Evolutionary conservation across 139 green algal genomes (phyloP).

Genomic region (Picochlorum sp.): DNA sequence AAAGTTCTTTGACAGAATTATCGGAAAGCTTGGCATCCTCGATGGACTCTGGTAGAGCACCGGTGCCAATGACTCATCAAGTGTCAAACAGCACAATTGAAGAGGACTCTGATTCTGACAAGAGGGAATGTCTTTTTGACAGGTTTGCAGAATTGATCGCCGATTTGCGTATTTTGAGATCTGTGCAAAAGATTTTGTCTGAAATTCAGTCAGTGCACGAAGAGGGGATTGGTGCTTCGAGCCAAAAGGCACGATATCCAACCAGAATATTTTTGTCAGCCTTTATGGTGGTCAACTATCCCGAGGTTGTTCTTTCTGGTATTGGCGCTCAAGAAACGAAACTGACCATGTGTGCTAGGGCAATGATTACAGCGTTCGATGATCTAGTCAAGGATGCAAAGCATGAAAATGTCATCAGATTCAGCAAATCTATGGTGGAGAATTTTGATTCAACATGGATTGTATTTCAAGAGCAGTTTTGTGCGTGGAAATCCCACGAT

Average conservation of each 20-base stretch:
- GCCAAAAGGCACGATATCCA: conserved; percentile 56
- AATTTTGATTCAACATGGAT: conserved; percentile 76
- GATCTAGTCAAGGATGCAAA: conserved; percentile 35
- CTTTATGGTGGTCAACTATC: conserved; percentile 79
- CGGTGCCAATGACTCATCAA: background rate
- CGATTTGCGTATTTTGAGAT: conserved; percentile 36
- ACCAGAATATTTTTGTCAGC: conserved; percentile 73
- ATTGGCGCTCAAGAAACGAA: conserved; percentile 43
- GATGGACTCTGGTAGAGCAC: background rate
- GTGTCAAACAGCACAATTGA: background rate
- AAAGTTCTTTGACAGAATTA: background rate
- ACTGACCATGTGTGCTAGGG: conserved; percentile 35
- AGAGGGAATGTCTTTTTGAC: conserved; percentile 53
- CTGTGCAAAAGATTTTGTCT: conserved; percentile 45
- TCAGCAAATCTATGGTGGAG: background rate
- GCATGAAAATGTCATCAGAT: background rate
- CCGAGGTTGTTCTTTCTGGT: conserved; percentile 39
- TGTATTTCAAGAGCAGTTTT: conserved; percentile 86
- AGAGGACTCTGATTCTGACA: background rate
- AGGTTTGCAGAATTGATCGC: conserved; percentile 52
- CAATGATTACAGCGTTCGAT: conserved; percentile 61
- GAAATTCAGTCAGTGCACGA: conserved; percentile 44
- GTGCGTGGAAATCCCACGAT: conserved; percentile 82
- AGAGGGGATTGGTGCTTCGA: background rate
- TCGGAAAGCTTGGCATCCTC: background rate